Evolutionary conservation across 805 yeast genomes (phyloP), one percentile per base, ranked within the genome.

Genomic region (Debaryomyces castellii): DNA sequence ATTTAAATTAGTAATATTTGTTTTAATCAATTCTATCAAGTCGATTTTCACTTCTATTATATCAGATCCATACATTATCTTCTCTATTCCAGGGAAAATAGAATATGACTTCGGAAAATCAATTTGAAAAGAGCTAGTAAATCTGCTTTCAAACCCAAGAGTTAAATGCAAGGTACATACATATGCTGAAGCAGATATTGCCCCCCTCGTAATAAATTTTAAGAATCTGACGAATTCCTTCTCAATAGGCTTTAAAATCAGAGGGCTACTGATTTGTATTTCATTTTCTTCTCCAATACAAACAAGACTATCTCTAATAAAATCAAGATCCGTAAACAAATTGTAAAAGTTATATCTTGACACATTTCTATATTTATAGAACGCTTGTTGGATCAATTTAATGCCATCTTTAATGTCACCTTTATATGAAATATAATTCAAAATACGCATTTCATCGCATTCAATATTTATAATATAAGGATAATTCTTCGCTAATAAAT

Each of bases 401-500:
- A 46, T 16, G 11, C 53, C 54, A 10, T 46, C 45, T 14, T 43
- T 47, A 10, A 25, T 16, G 16, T 35, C 20, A 18, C 50, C 52
- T 18, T 41, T 28, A 35, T 41, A 51, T 11, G 46, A 40, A 32
- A 51, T 20, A 32, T 52, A 51, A 20, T 32, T 44, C 40, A 49
- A 47, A 16, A 54, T 49, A 3, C 52, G 40, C 20, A 38, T 33
- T 34, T 46, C 54, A 12, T 54, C 59, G 18, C 55, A 48, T 34
- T 53, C 52, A n/a, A 54, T 45, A 25, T 51, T 42, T 20, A 54
- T 43, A 9, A 54, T 43, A 27, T 45, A 43, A 5, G 43, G 35
- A 37, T 41, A 42, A 25, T 42, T 20, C 18, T 44, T 38, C 9
- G 40, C 10, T 10, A 6, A 12, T 12, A 53, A 40, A 24, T 38